Percentiles rank a stretch among this genome's conserved stretches.
Evolutionary conservation across 2,329 filamentous ascomycete species (phyloP).

Genomic region (Chaetomium strumarium): DNA sequence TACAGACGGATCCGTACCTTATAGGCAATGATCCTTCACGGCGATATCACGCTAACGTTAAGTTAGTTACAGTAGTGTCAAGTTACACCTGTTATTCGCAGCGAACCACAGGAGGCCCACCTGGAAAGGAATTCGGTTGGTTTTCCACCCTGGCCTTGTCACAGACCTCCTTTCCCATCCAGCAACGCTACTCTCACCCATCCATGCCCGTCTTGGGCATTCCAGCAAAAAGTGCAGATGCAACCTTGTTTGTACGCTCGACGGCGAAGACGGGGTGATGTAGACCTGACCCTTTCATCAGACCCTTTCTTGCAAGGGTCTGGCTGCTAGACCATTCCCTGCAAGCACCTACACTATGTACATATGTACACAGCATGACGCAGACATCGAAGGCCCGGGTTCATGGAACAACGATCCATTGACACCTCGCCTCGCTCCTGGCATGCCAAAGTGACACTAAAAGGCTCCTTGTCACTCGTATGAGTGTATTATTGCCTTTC

Average conservation of each 20-base stretch:
- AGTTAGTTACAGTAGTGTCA: no score
- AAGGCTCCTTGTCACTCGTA: slow-evolving; percentile 18
- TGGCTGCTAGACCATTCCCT: slow-evolving; percentile 27
- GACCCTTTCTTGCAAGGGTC: slow-evolving; percentile 18
- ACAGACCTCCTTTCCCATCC: slow-evolving; percentile 1
- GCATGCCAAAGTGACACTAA: slow-evolving; percentile 30
- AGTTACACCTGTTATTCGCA: slow-evolving; percentile 10
- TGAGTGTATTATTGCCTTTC: slow-evolving; percentile 24
- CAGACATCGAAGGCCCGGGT: slow-evolving; percentile 27
- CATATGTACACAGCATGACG: slow-evolving; percentile 26
- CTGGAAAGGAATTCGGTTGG: slow-evolving; percentile 11
- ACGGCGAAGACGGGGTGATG: no score
- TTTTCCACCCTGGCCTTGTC: slow-evolving; percentile 18
- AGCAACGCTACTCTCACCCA: slow-evolving; percentile 13
- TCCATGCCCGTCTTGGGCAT: slow-evolving; percentile 25
- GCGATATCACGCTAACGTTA: slow-evolving; percentile 7
- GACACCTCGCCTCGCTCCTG: slow-evolving; percentile 28
- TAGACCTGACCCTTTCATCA: slow-evolving; percentile 23
- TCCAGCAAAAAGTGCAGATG: slow-evolving; percentile 11
- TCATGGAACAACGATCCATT: slow-evolving; percentile 28
- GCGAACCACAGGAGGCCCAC: slow-evolving; percentile 19
- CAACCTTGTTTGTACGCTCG: no score
- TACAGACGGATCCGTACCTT: no score
- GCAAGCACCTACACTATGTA: slow-evolving; percentile 22
- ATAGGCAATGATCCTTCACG: slow-evolving; percentile 12